Evolutionary conservation across 2,329 filamentous ascomycete genomes (phyloP).

Genomic region (Trichoderma sp.): DNA sequence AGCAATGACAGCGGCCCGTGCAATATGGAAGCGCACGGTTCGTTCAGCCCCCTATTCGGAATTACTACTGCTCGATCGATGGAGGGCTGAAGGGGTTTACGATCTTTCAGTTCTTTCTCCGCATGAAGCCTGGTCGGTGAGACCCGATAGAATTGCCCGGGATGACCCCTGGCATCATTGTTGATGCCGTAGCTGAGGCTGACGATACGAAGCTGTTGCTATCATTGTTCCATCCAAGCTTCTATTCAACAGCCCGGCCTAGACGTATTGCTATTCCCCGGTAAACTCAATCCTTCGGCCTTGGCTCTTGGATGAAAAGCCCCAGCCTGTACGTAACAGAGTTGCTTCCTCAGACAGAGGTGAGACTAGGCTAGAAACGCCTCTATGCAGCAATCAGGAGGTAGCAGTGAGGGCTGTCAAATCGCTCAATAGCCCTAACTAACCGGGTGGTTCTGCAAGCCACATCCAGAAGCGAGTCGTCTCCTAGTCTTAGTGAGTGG

Average conservation of each 20-base stretch:
- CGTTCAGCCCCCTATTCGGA: slow-evolving; percentile 4
- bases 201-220: background rate
- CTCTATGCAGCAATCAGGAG: background rate
- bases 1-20: background rate
- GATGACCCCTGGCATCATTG: background rate
- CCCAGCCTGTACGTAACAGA: background rate
- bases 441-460: background rate
- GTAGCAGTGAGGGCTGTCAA: background rate
- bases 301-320: background rate
- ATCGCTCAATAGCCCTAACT: background rate
- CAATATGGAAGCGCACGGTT: slow-evolving; percentile 6
- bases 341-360: background rate
- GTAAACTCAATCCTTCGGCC: background rate
- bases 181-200: background rate
- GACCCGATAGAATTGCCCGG: background rate
- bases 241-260: background rate
- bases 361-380: background rate
- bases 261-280: background rate
- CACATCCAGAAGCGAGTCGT: background rate
- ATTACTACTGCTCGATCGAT: background rate
- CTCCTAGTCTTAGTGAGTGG: background rate
- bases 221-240: background rate
- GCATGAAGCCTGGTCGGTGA: background rate
- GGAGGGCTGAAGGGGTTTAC: background rate
- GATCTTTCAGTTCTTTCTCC: background rate